phyloP scores from a whole-genome alignment of 2,329 filamentous ascomycete genomes.

The Arthroderma sp. region DNA sequence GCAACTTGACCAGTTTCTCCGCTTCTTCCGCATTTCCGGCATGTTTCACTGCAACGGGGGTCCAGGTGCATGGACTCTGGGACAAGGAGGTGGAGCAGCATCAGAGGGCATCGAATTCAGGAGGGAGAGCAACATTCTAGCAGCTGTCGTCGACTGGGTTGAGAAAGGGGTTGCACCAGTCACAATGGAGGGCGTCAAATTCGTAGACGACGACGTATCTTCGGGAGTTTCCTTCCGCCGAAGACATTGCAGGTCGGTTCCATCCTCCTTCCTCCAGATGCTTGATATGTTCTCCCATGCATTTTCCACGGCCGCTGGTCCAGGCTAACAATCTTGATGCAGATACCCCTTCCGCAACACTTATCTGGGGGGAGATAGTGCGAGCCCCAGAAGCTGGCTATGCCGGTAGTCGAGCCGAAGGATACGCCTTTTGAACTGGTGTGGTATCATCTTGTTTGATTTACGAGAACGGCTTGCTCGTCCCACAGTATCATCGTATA shows the following conservation, averaged over 20 bases:
- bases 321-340: not conserved
- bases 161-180: not conserved
- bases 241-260: constrained; percentile 1
- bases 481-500: not conserved
- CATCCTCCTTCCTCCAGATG: not conserved
- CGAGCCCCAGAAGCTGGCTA: not conserved
- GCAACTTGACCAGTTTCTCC: not conserved
- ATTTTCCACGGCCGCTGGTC: not conserved
- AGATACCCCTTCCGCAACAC: not conserved
- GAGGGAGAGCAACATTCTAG: not conserved
- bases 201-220: not conserved
- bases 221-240: not conserved
- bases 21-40: constrained; percentile 4
- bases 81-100: constrained; percentile 17
- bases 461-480: not conserved
- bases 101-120: constrained; percentile 1
- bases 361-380: not conserved
- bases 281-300: not conserved
- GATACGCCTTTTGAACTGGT: not conserved
- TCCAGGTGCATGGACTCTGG: constrained; percentile 23
- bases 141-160: not conserved
- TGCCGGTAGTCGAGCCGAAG: not conserved
- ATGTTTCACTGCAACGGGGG: constrained; percentile 6
- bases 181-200: not conserved
- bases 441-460: not conserved